Percentiles rank a stretch among this genome's conserved stretches.
phyloP scores from a whole-genome alignment of 352 stramenopile genomes.

The Globisporangium solare region DNA sequence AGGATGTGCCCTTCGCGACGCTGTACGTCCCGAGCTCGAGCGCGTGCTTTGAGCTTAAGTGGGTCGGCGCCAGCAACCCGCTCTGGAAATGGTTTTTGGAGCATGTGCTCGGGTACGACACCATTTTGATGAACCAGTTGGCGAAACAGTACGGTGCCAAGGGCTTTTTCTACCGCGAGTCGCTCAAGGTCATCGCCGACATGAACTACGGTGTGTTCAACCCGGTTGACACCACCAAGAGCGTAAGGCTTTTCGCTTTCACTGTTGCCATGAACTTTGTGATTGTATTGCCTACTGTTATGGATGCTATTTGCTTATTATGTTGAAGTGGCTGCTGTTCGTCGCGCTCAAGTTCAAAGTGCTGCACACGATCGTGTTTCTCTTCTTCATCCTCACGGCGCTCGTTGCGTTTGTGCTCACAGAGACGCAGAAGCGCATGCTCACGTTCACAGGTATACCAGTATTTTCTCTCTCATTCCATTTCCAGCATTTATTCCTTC shows the following conservation, averaged over 20 bases:
- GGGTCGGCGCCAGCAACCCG: conserved; percentile 22
- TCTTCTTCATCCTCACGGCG: conserved; percentile 94
- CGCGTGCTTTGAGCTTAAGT: conserved; percentile 46
- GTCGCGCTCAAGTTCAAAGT: conserved; percentile 86
- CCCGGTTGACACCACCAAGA: conserved; percentile 17
- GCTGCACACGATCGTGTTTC: conserved; percentile 87
- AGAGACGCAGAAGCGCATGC: conserved; percentile 92
- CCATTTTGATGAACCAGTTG: conserved; percentile 91
- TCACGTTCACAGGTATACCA: conserved; percentile 81
- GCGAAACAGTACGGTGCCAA: conserved; percentile 43
- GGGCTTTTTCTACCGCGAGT: conserved; percentile 71
- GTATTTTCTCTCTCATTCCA: neutral
- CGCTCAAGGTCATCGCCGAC: conserved; percentile 53
- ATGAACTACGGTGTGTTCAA: conserved; percentile 65
- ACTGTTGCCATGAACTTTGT: neutral
- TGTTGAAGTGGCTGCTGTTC: conserved; percentile 30
- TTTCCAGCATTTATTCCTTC: neutral
- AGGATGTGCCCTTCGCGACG: conserved; percentile 30
- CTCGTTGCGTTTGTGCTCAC: conserved; percentile 91
- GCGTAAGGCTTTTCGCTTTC: conserved; percentile 19
- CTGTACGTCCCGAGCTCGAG: conserved; percentile 32
- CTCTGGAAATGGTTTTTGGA: conserved; percentile 47
- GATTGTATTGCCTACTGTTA: neutral
- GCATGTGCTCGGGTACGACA: conserved; percentile 80
- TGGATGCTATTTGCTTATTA: neutral